Percentiles rank a stretch among this genome's conserved stretches.
phyloP scores from a whole-genome alignment of 2,329 filamentous ascomycete genomes.

The Pestalotiopsis sp. region DNA sequence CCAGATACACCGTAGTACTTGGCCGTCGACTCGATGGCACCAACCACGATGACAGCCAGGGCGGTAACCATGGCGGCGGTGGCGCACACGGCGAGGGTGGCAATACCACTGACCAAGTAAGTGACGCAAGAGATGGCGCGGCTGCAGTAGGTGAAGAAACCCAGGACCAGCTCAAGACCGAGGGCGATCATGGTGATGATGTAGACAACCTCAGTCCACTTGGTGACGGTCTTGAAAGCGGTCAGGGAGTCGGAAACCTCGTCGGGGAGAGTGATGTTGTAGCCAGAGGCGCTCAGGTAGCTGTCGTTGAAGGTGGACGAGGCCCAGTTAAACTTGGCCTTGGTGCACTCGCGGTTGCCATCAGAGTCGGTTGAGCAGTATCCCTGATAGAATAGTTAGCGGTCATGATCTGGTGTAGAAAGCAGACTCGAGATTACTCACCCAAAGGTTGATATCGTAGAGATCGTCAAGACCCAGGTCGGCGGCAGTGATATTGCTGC shows the following conservation, averaged over 20 bases:
- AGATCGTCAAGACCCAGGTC: constrained; percentile 69
- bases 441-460: constrained; percentile 83
- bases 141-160: constrained; percentile 82
- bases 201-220: constrained; percentile 85
- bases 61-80: constrained; percentile 76
- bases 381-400: constrained; percentile 41
- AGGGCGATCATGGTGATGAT: constrained; percentile 74
- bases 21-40: constrained; percentile 67
- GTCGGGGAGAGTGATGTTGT: constrained; percentile 67
- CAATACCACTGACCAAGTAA: constrained; percentile 72
- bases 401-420: not conserved
- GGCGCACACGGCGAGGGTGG: constrained; percentile 56
- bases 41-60: constrained; percentile 71
- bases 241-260: constrained; percentile 70
- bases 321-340: constrained; percentile 76
- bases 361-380: constrained; percentile 73
- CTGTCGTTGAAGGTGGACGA: constrained; percentile 71
- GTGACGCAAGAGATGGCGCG: constrained; percentile 81
- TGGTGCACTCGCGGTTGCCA: constrained; percentile 67
- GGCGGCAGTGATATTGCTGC: constrained; percentile 57
- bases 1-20: constrained; percentile 73
- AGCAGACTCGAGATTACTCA: not conserved
- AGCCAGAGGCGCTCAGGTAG: constrained; percentile 56
- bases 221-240: constrained; percentile 72
- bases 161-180: constrained; percentile 72